These are phyloP conservation scores for Rusavskia elegans DNA, from an alignment of 495 filamentous ascomycete genomes.

Conservation along the genomic window DNA sequence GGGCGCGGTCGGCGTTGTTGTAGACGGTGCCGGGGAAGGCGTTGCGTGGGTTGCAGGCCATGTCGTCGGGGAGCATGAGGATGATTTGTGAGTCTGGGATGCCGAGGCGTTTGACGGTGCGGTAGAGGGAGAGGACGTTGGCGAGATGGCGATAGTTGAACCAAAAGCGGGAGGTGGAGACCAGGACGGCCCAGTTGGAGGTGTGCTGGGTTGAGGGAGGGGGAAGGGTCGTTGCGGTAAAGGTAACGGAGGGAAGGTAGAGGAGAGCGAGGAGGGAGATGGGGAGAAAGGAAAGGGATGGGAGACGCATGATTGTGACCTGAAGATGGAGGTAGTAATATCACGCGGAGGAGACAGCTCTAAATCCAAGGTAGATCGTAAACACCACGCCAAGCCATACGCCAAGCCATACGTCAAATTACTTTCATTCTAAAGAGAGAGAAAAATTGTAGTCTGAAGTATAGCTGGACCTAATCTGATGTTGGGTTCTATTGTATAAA, in stretches of 20 bases:
- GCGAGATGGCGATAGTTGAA: constrained; percentile 99
- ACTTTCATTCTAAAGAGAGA: too few species aligned
- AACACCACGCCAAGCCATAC: too few species aligned
- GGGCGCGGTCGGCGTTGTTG: constrained; percentile 89
- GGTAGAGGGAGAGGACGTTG: constrained; percentile 94
- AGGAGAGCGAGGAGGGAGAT: constrained; percentile 21
- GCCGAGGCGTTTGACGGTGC: constrained; percentile 92
- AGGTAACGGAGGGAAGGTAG: constrained; percentile 19
- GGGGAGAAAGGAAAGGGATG: constrained; percentile 13
- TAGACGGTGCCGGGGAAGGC: constrained; percentile 95
- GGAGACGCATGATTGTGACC: constrained; percentile 5
- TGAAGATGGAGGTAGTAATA: background rate
- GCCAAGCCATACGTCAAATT: too few species aligned
- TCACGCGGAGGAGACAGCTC: background rate
- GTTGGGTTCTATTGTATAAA: too few species aligned
- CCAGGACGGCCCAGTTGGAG: constrained; percentile 96
- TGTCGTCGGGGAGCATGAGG: constrained; percentile 97
- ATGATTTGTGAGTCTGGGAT: constrained; percentile 99
- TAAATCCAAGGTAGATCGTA: background rate
- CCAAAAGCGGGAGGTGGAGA: constrained; percentile 98
- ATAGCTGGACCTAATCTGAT: too few species aligned
- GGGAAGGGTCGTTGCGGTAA: constrained; percentile 9
- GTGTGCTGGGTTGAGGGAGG: constrained; percentile 61
- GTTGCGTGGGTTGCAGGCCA: constrained; percentile 98
- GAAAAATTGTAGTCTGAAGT: too few species aligned